Conservation (phyloP, 345 rosid genomes). For the Brassica nigra region DNA sequence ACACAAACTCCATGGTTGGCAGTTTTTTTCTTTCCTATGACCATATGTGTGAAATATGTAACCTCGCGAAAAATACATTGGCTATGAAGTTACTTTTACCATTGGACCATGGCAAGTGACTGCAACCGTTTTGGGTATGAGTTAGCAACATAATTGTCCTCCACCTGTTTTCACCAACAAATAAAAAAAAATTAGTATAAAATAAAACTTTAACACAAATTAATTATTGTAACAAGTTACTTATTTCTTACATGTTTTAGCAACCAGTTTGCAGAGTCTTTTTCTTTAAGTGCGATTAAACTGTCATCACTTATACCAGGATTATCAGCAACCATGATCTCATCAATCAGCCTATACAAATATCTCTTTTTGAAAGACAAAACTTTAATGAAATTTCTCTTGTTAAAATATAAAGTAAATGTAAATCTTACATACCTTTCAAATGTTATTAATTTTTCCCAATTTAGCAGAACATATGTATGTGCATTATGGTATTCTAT, state of each 20-base stretch:
- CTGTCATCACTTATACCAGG: background rate
- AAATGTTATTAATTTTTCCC: background rate
- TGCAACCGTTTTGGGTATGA: background rate
- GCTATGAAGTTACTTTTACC: background rate
- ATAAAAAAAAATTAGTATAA: background rate
- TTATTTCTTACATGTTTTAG: background rate
- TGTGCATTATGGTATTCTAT: background rate
- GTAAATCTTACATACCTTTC: background rate
- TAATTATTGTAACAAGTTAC: too few species aligned
- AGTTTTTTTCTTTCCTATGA: background rate
- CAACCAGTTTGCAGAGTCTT: background rate
- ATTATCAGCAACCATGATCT: background rate
- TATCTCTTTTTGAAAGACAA: background rate
- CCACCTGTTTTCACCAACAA: background rate
- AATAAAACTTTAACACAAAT: background rate
- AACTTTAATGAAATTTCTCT: background rate
- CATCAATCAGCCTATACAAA: background rate
- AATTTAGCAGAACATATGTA: background rate
- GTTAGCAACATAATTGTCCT: background rate
- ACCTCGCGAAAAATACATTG: background rate
- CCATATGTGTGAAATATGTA: background rate
- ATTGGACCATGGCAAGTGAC: background rate
- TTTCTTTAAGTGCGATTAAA: background rate
- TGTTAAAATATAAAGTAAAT: background rate
- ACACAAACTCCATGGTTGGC: background rate